phyloP scores from a whole-genome alignment of 768 basidiomycete genomes.

The Tubosaeta brunneosetosa region DNA sequence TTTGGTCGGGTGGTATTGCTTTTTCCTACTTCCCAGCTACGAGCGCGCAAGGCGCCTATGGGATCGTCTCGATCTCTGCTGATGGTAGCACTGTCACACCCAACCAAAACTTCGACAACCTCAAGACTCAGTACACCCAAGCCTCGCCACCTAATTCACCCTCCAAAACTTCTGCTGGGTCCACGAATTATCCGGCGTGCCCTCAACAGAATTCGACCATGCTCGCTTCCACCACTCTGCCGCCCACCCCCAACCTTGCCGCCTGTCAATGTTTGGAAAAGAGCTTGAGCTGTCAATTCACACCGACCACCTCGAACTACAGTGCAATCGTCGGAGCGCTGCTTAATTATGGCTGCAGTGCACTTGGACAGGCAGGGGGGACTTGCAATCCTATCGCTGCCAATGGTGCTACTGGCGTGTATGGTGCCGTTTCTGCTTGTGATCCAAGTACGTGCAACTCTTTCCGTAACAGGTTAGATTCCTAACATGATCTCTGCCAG shows the following conservation, averaged over 20 bases:
- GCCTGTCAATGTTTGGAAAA: slow-evolving; percentile 75
- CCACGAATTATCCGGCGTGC: slow-evolving; percentile 52
- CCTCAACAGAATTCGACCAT: slow-evolving; percentile 56
- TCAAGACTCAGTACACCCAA: slow-evolving; percentile 56
- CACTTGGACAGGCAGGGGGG: slow-evolving; percentile 57
- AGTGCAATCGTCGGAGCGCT: slow-evolving; percentile 56
- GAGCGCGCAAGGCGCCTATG: slow-evolving; percentile 72
- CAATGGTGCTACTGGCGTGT: slow-evolving; percentile 68
- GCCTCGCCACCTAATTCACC: slow-evolving; percentile 64
- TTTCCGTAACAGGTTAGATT: background rate
- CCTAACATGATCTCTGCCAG: slow-evolving; percentile 33
- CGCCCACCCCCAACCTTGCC: slow-evolving; percentile 76
- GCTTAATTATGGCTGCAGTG: slow-evolving; percentile 60
- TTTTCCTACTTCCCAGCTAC: slow-evolving; percentile 85
- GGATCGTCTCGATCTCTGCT: slow-evolving; percentile 73
- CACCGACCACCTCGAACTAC: slow-evolving; percentile 56
- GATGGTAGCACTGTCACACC: slow-evolving; percentile 65
- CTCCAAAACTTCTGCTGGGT: slow-evolving; percentile 47
- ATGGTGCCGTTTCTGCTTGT: slow-evolving; percentile 73
- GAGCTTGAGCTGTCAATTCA: slow-evolving; percentile 70
- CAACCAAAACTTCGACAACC: slow-evolving; percentile 61
- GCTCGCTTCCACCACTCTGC: slow-evolving; percentile 64
- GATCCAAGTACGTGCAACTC: slow-evolving; percentile 58
- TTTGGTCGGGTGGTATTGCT: slow-evolving; percentile 87
- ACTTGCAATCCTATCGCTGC: slow-evolving; percentile 67